Evolutionary conservation across 2,329 filamentous ascomycete genomes (phyloP).

Genomic region (Huntiella savannae): DNA sequence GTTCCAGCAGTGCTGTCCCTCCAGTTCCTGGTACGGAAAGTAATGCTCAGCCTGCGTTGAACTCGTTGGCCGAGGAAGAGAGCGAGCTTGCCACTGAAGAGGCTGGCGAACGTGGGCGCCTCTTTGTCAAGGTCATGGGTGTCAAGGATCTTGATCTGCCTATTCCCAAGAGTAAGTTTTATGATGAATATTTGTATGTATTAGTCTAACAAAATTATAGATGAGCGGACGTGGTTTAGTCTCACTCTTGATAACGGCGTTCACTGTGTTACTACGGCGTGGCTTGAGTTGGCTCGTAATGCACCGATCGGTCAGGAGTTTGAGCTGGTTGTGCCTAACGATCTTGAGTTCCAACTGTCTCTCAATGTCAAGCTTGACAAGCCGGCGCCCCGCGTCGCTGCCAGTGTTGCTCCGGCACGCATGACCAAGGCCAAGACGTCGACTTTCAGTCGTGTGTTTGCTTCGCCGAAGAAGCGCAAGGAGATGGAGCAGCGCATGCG

Average conservation of each 20-base stretch:
- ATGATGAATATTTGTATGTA: slow-evolving; percentile 11
- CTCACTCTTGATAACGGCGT: slow-evolving; percentile 95
- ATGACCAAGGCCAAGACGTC: slow-evolving; percentile 52
- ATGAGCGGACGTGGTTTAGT: slow-evolving; percentile 83
- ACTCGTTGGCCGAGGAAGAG: slow-evolving; percentile 52
- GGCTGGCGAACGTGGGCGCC: slow-evolving; percentile 65
- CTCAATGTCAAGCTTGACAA: slow-evolving; percentile 88
- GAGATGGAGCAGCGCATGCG: slow-evolving; percentile 73
- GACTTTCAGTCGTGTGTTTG: slow-evolving; percentile 79
- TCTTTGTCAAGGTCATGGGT: slow-evolving; percentile 97
- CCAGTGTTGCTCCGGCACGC: slow-evolving; percentile 36
- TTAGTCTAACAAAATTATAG: slow-evolving; percentile 23
- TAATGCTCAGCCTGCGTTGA: slow-evolving; percentile 43
- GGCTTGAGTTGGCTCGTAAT: slow-evolving; percentile 78
- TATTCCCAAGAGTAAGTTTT: slow-evolving; percentile 63
- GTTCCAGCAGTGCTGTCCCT: slow-evolving; percentile 41
- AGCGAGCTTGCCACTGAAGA: slow-evolving; percentile 47
- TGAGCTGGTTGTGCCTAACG: slow-evolving; percentile 87
- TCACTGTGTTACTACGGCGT: slow-evolving; percentile 91
- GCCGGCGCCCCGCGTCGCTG: slow-evolving; percentile 38
- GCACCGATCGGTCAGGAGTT: slow-evolving; percentile 97
- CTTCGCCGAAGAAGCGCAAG: slow-evolving; percentile 90
- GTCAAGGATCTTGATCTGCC: slow-evolving; percentile 91
- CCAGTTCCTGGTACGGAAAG: slow-evolving; percentile 79
- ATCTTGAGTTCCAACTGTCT: slow-evolving; percentile 96